Evolutionary conservation across 108 stramenopile species (phyloP).

Genomic region (Cylindrotheca closterium): DNA sequence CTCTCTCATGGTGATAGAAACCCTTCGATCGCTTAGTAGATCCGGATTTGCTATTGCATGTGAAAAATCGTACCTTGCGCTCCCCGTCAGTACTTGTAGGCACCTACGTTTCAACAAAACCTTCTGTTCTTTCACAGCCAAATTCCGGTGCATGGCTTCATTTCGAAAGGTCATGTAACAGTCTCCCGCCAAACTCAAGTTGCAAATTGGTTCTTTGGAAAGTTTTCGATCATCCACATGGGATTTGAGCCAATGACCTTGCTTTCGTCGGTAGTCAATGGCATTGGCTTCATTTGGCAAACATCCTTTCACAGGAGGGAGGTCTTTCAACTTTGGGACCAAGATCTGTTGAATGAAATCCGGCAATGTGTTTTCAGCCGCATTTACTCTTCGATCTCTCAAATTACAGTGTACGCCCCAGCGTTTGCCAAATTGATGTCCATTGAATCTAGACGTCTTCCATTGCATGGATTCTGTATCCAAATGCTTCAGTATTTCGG

Average conservation of each 20-base stretch:
- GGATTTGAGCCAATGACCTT: slow-evolving; percentile 44
- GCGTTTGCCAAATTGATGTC: slow-evolving; percentile 48
- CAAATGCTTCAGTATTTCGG: slow-evolving; percentile 24
- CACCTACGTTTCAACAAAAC: slow-evolving; percentile 45
- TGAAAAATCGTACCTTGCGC: slow-evolving; percentile 62
- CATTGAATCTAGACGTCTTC: slow-evolving; percentile 51
- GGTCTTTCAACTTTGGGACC: slow-evolving; percentile 23
- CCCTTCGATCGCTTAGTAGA: slow-evolving; percentile 47
- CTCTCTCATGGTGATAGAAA: slow-evolving; percentile 66
- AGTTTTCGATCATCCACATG: slow-evolving; percentile 70
- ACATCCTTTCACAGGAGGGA: neutral
- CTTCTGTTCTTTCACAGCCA: slow-evolving; percentile 10
- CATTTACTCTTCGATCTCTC: slow-evolving; percentile 41
- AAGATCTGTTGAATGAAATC: slow-evolving; percentile 31
- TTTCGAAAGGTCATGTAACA: slow-evolving; percentile 63
- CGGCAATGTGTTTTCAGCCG: slow-evolving; percentile 49
- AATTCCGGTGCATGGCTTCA: slow-evolving; percentile 21
- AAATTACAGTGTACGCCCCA: slow-evolving; percentile 72
- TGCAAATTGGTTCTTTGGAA: slow-evolving; percentile 63
- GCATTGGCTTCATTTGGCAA: slow-evolving; percentile 70
- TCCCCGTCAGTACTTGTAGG: slow-evolving; percentile 56
- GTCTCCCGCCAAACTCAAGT: slow-evolving; percentile 55
- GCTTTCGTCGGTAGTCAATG: slow-evolving; percentile 49
- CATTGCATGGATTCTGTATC: slow-evolving; percentile 31
- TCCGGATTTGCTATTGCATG: slow-evolving; percentile 65